phyloP scores from a whole-genome alignment of 2,329 filamentous ascomycete genomes.

The Rosellinia necatrix region DNA sequence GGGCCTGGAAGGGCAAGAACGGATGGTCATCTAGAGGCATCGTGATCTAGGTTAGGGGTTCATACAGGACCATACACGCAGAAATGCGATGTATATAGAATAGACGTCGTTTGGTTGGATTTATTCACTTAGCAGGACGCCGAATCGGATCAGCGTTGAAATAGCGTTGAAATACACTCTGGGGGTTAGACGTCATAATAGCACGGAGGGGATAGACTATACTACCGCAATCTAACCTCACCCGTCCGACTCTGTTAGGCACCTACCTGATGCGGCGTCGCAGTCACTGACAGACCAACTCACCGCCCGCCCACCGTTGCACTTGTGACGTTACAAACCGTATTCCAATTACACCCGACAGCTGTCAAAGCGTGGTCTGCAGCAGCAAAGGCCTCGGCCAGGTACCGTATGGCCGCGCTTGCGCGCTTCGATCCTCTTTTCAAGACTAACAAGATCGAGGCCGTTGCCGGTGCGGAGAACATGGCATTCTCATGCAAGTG shows the following conservation, averaged over 20 bases:
- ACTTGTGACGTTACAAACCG: too few relatives aligned
- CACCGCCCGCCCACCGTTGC: neutral
- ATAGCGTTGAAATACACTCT: too few relatives aligned
- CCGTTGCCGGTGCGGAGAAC: conserved; percentile 20
- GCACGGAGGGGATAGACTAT: neutral
- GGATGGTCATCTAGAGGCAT: conserved; percentile 81
- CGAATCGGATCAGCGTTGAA: too few relatives aligned
- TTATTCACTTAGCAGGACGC: too few relatives aligned
- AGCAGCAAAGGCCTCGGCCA: neutral
- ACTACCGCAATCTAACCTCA: neutral
- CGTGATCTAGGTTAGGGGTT: conserved; percentile 55
- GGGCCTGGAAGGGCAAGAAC: conserved; percentile 78
- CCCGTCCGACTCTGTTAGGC: neutral
- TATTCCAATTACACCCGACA: neutral
- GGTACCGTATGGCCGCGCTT: neutral
- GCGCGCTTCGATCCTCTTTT: neutral
- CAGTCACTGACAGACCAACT: neutral
- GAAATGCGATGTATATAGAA: neutral
- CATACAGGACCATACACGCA: neutral
- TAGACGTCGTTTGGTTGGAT: too few relatives aligned
- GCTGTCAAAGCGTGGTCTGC: neutral
- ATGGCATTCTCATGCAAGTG: conserved; percentile 16
- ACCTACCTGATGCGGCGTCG: neutral
- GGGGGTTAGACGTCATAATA: neutral
- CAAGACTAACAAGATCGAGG: neutral